Evolutionary conservation across 2,329 filamentous ascomycete species (phyloP), one percentile per base, ranked within the genome.

Genomic region (Fusarium buharicum): DNA sequence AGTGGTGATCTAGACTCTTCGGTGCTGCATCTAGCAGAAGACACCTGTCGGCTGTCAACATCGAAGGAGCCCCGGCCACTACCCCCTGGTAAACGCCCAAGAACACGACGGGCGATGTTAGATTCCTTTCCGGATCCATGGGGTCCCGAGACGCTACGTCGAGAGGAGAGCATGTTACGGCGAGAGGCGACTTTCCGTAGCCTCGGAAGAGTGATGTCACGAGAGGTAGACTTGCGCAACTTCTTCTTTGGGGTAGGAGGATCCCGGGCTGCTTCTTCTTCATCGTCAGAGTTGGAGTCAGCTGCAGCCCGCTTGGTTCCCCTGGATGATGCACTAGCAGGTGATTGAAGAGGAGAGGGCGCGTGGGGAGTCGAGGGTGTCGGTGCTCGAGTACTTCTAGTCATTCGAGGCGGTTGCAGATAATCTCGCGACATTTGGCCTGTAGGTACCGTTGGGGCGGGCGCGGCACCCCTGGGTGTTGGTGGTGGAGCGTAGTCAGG

Each of bases 281-380:
- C 74, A 17, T 77, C 75, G 13, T 74, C 73, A 3, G 76, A 75
- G 1, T 71, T 70, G 7, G 74, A 72, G 14, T 73, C 74, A 24
- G 71, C 71, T n/a, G 76, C 74, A 20, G 73, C 75, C 34, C 84
- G 81, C 72, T 86, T 86, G 46, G 79, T 84, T 44, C 84, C 83
- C 28, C 82, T 77, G 4, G 74, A 78, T 13, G 73, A 76, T 28
- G 60, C 70, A 52, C 75, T 76, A 16, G 68, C 67, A 18, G 74
- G 74, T n/a, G 75, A 75, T 43, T 64, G 70, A n/a, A 73, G 59
- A 33, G 67, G 67, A 43, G 66, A 69, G 18, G 59, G 33, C 7
- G 56, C 54, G 39, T 57, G 62, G 22, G 64, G 68, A 33, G 50
- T 36, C 7, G 60, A 60, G 6, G 71, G 68, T 12, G 70, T 67